Conservation (phyloP, 495 filamentous ascomycete genomes). For the Thermochaetoides thermophila region DNA sequence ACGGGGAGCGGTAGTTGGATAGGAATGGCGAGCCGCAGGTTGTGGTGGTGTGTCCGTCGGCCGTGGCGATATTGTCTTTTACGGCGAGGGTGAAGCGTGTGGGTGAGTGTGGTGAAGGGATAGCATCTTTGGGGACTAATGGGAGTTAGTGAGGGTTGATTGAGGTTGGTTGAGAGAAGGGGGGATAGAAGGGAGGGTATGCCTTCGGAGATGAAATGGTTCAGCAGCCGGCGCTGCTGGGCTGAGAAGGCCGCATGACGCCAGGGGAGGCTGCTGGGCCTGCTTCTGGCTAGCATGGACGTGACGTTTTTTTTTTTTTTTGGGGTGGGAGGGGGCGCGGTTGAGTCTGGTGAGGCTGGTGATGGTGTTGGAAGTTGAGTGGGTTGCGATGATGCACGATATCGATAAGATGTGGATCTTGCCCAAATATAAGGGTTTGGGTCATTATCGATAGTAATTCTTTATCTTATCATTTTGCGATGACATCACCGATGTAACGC, state of each 20-base stretch:
- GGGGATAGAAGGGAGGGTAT: not conserved
- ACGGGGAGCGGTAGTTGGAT: slow-evolving; percentile 56
- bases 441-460: too few relatives aligned
- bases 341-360: too few relatives aligned
- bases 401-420: too few relatives aligned
- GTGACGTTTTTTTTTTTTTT: too few relatives aligned
- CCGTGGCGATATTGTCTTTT: slow-evolving; percentile 83
- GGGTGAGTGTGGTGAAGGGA: not conserved
- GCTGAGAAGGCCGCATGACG: slow-evolving; percentile 8
- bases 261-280: slow-evolving; percentile 12
- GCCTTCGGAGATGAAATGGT: slow-evolving; percentile 19
- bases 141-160: not conserved
- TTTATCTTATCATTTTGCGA: too few relatives aligned
- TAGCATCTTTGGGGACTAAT: not conserved
- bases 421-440: too few relatives aligned
- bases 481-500: too few relatives aligned
- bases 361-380: too few relatives aligned
- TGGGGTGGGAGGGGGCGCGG: too few relatives aligned
- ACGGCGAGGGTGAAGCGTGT: slow-evolving; percentile 40
- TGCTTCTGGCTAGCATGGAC: slow-evolving; percentile 13
- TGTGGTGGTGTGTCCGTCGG: slow-evolving; percentile 41
- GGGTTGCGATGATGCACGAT: too few relatives aligned
- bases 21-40: slow-evolving; percentile 73
- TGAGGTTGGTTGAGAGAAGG: not conserved
- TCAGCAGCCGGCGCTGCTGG: slow-evolving; percentile 16